These are phyloP conservation scores for Gardenia jasminoides DNA, from an alignment of 257 asterid genomes.

Conservation along the genomic window DNA sequence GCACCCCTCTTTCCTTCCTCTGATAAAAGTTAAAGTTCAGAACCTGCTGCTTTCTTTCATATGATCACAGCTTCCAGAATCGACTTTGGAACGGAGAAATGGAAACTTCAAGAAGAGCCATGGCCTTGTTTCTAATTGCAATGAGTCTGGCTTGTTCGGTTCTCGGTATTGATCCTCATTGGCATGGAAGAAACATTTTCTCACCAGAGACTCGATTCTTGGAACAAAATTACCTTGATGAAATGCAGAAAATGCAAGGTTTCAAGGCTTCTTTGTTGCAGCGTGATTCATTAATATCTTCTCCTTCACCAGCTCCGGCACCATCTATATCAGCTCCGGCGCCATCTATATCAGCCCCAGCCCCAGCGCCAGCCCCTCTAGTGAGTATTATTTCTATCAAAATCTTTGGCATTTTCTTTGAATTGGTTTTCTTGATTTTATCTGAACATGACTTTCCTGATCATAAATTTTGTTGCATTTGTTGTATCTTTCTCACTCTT, in stretches of 20 bases:
- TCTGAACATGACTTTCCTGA: not conserved
- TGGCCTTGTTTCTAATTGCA: not conserved
- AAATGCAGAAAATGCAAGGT: constrained; percentile 21
- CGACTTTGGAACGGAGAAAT: not conserved
- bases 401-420: not conserved
- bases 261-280: constrained; percentile 28
- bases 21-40: not conserved
- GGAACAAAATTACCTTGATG: constrained; percentile 3
- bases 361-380: constrained; percentile 11
- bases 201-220: constrained; percentile 1
- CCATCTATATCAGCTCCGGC: constrained; percentile 20
- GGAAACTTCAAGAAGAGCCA: constrained; percentile 11
- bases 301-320: constrained; percentile 12
- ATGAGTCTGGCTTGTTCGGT: constrained; percentile 11
- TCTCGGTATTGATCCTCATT: constrained; percentile 1
- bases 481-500: not conserved
- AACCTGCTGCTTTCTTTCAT: not conserved
- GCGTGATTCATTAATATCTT: constrained; percentile 13
- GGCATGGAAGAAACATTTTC: constrained; percentile 21
- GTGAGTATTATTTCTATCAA: not conserved
- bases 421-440: not conserved
- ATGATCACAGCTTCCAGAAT: not conserved
- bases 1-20: not conserved
- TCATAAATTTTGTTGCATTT: not conserved
- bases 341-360: not conserved